Percentiles rank a stretch among this genome's conserved stretches.
phyloP scores from a whole-genome alignment of 371 early-diverging fungal genomes.

The Haplosporangium sp. region DNA sequence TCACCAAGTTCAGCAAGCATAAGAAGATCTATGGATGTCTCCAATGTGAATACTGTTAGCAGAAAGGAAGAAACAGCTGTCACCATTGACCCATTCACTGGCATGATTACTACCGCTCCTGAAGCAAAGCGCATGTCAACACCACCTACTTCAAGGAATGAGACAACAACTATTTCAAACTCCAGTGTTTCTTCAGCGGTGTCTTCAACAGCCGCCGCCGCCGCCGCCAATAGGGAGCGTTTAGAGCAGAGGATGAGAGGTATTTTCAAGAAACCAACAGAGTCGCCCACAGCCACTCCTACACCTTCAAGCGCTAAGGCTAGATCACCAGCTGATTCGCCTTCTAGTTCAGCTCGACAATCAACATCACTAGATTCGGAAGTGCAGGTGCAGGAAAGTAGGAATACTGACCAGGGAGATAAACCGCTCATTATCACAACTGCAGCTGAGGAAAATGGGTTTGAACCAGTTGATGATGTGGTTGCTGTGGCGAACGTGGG shows the following conservation, averaged over 20 bases:
- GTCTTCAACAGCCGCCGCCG: slow-evolving; percentile 16
- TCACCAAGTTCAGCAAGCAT: not conserved
- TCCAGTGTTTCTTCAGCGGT: slow-evolving; percentile 5
- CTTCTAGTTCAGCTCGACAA: slow-evolving; percentile 19
- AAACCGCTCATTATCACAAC: not conserved
- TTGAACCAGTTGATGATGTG: not conserved
- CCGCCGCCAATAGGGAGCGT: slow-evolving; percentile 48
- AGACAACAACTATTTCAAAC: not conserved
- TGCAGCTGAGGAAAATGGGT: not conserved
- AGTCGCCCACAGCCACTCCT: slow-evolving; percentile 30
- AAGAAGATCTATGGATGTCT: slow-evolving; percentile 6
- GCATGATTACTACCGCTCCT: slow-evolving; percentile 38
- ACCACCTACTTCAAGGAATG: slow-evolving; percentile 23
- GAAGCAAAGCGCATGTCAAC: slow-evolving; percentile 30
- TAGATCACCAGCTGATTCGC: slow-evolving; percentile 13
- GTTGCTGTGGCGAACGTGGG: not conserved
- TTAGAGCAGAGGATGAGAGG: slow-evolving; percentile 52
- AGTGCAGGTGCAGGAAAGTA: not conserved
- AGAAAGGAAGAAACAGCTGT: slow-evolving; percentile 11
- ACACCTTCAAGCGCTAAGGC: slow-evolving; percentile 8
- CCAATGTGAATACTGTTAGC: not conserved
- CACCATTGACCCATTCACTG: slow-evolving; percentile 43
- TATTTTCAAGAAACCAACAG: slow-evolving; percentile 45
- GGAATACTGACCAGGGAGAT: not conserved
- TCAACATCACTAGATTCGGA: slow-evolving; percentile 1